phyloP scores from a whole-genome alignment of 1,284 basidiomycete species.

The Tilletia walkeri region DNA sequence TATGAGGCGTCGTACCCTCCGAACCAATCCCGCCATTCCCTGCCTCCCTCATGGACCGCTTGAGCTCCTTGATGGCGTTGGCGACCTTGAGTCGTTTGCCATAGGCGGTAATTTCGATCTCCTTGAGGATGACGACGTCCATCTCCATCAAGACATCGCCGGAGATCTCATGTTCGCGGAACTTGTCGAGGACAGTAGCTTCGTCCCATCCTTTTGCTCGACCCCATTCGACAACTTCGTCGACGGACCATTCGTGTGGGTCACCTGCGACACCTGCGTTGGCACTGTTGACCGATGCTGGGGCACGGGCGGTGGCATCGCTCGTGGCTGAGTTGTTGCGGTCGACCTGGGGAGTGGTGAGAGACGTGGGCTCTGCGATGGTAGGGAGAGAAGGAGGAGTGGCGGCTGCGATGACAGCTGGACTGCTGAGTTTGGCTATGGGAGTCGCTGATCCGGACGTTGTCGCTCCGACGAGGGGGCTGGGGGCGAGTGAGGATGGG shows the following conservation, averaged over 20 bases:
- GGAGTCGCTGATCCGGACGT: no score
- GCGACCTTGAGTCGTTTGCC: constrained; percentile 91
- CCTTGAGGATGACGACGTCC: constrained; percentile 87
- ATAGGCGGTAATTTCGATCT: constrained; percentile 90
- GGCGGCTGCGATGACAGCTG: background rate
- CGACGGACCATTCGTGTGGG: constrained; percentile 78
- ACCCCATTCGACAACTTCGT: constrained; percentile 88
- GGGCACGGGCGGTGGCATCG: background rate
- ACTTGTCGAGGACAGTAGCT: constrained; percentile 72
- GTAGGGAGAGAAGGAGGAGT: background rate
- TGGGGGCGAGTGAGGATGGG: background rate
- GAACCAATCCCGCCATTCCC: constrained; percentile 21
- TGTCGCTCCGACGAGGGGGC: no score
- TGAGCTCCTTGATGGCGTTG: constrained; percentile 87
- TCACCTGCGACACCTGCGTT: constrained; percentile 32
- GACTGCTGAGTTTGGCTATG: constrained; percentile 2
- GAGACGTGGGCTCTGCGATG: background rate
- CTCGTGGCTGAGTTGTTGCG: constrained; percentile 5
- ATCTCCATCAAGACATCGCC: constrained; percentile 94
- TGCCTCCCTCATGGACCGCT: constrained; percentile 46
- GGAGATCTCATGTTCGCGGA: constrained; percentile 85
- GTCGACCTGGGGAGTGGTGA: background rate
- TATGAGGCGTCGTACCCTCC: background rate
- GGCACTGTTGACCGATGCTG: background rate
- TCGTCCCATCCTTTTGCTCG: constrained; percentile 80